Percentiles rank a stretch among this genome's conserved stretches.
Evolutionary conservation across 176 grass and related monocot species (phyloP).

Genomic region (Panicum miliaceum): DNA sequence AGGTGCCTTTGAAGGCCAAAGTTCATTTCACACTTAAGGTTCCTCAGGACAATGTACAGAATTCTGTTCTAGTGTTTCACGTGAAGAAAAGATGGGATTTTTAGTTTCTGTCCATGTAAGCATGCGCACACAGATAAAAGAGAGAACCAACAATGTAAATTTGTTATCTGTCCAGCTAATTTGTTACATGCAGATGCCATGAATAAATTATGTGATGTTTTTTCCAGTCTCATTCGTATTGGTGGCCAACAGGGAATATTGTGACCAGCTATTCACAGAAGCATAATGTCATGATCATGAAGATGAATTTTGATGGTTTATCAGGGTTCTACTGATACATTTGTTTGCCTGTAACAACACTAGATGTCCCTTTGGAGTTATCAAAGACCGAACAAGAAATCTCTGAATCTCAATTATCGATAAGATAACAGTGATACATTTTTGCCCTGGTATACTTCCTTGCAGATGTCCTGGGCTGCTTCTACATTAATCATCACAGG

Average conservation of each 20-base stretch:
- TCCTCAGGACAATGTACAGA: slow-evolving; percentile 58
- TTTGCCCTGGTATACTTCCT: background rate
- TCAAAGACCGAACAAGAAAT: background rate
- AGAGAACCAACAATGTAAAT: slow-evolving; percentile 30
- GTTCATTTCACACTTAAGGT: slow-evolving; percentile 75
- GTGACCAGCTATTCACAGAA: background rate
- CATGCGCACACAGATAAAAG: background rate
- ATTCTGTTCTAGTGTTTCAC: slow-evolving; percentile 65
- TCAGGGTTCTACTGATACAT: background rate
- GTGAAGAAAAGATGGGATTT: slow-evolving; percentile 99
- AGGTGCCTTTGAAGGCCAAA: slow-evolving; percentile 73
- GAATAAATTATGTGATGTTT: background rate
- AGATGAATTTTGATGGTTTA: background rate
- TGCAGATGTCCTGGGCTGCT: background rate
- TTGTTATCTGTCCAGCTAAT: slow-evolving; percentile 2
- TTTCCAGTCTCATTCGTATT: background rate
- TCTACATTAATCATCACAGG: background rate
- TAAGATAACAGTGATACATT: background rate
- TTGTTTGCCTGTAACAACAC: background rate
- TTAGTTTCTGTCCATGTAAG: slow-evolving; percentile 37
- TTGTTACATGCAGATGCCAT: background rate
- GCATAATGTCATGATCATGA: background rate
- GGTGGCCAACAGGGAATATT: background rate
- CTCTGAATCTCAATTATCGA: too few relatives aligned
- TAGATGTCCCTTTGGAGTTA: too few relatives aligned